A percentile compares a stretch with the other conserved stretches of the same genome.
Conservation (phyloP, 148 eudicot species). For the Pharnaceum exiguum region DNA sequence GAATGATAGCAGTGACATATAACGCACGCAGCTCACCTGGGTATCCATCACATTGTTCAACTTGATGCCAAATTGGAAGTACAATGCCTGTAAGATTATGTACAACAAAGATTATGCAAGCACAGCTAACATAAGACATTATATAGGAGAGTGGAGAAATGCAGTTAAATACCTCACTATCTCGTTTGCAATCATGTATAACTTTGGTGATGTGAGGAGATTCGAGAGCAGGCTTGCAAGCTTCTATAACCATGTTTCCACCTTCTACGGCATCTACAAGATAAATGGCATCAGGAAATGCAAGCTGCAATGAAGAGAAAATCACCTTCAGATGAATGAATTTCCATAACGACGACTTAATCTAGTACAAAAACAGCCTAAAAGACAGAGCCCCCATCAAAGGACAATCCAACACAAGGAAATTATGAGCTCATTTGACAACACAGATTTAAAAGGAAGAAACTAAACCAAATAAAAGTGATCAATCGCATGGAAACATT, state of each 20-base stretch:
- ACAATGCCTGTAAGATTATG: slow-evolving; percentile 63
- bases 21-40: slow-evolving; percentile 47
- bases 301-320: slow-evolving; percentile 55
- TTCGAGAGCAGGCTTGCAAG: slow-evolving; percentile 97
- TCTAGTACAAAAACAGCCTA: not conserved
- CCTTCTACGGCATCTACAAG: slow-evolving; percentile 89
- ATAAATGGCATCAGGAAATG: slow-evolving; percentile 89
- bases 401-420: too few relatives aligned
- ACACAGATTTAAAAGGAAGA: too few relatives aligned
- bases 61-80: slow-evolving; percentile 88
- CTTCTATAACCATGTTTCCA: slow-evolving; percentile 65
- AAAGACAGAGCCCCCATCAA: too few relatives aligned
- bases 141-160: not conserved
- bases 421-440: too few relatives aligned
- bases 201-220: slow-evolving; percentile 86
- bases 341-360: not conserved
- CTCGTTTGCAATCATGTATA: slow-evolving; percentile 97
- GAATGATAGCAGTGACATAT: not conserved
- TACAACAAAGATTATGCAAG: not conserved
- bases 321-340: not conserved
- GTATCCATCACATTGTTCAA: slow-evolving; percentile 89
- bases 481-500: too few relatives aligned
- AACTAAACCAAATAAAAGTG: too few relatives aligned
- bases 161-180: slow-evolving; percentile 79
- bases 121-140: not conserved